phyloP scores from a whole-genome alignment of 805 yeast species.

The Hagleromyces aurorensis region DNA sequence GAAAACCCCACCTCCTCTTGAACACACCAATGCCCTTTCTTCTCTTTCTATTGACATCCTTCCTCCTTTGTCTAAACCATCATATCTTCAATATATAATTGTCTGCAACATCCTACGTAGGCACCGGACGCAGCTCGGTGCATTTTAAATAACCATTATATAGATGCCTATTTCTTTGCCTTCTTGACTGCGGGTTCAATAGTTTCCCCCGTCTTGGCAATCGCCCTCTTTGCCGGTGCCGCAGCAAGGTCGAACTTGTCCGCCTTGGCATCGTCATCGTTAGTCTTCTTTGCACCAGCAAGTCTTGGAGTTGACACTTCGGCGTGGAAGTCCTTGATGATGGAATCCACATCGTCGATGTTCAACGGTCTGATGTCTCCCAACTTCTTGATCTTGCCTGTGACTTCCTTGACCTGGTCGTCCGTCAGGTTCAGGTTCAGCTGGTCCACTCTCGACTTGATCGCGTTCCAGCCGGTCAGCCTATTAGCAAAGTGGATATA shows the following conservation, averaged over 20 bases:
- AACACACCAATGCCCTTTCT: no score
- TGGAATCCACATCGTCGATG: constrained; percentile 96
- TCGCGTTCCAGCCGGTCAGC: constrained; percentile 98
- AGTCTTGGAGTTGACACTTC: constrained; percentile 52
- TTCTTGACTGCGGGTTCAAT: constrained; percentile 29
- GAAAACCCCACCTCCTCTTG: no score
- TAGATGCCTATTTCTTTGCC: constrained; percentile 21
- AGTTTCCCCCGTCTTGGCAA: constrained; percentile 5
- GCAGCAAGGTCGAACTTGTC: no score
- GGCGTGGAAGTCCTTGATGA: constrained; percentile 88
- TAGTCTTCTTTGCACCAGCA: constrained; percentile 22
- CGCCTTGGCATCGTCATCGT: no score
- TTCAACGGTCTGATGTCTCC: constrained; percentile 93
- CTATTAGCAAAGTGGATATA: constrained; percentile 98
- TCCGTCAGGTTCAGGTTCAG: constrained; percentile 83
- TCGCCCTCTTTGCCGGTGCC: constrained; percentile 2
- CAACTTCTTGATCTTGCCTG: constrained; percentile 82
- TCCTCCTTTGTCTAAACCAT: no score
- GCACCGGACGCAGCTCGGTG: no score
- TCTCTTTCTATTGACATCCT: no score
- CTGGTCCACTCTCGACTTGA: constrained; percentile 96
- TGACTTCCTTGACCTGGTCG: constrained; percentile 91
- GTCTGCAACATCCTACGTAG: no score
- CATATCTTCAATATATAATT: no score
- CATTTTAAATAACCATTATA: no score